A percentile compares a stretch with the other conserved stretches of the same genome.
phyloP scores from a whole-genome alignment of 495 filamentous ascomycete species.

The Talaromyces liani region DNA sequence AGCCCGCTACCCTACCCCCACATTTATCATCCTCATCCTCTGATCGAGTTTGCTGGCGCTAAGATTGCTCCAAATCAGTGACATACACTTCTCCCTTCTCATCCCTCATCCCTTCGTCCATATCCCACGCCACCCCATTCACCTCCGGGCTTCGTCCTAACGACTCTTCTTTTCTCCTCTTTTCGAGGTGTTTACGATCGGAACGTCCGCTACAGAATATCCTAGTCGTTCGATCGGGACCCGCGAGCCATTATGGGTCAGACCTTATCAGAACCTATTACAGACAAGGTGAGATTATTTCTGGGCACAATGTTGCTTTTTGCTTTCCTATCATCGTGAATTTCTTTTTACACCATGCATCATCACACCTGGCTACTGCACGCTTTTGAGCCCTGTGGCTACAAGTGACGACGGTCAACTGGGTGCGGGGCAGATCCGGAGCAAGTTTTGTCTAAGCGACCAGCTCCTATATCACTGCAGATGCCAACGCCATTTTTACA shows the following conservation, averaged over 20 bases:
- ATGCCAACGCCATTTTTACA: neutral
- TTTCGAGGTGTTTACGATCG: neutral
- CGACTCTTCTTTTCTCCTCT: neutral
- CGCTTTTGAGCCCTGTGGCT: neutral
- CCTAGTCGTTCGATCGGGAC: slow-evolving; percentile 7
- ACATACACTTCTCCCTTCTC: slow-evolving; percentile 6
- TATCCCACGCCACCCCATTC: neutral
- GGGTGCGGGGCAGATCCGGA: slow-evolving; percentile 7
- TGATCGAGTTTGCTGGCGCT: slow-evolving; percentile 7
- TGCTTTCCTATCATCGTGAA: neutral
- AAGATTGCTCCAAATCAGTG: neutral
- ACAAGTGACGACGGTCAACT: neutral
- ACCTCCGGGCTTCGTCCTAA: neutral
- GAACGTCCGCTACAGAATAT: slow-evolving; percentile 10
- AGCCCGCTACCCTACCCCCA: slow-evolving; percentile 4
- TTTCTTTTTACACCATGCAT: neutral
- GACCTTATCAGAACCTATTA: slow-evolving; percentile 97
- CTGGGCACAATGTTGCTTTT: neutral
- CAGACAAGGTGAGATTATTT: slow-evolving; percentile 78
- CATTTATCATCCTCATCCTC: neutral
- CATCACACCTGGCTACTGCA: neutral
- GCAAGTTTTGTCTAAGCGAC: neutral
- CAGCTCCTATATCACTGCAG: neutral
- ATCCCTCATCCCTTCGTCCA: slow-evolving; percentile 4
- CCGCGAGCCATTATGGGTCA: slow-evolving; percentile 70